These are phyloP conservation scores for Nymphaea thermarum DNA, from an alignment of 164 flowering plant species.

Conservation along the genomic window DNA sequence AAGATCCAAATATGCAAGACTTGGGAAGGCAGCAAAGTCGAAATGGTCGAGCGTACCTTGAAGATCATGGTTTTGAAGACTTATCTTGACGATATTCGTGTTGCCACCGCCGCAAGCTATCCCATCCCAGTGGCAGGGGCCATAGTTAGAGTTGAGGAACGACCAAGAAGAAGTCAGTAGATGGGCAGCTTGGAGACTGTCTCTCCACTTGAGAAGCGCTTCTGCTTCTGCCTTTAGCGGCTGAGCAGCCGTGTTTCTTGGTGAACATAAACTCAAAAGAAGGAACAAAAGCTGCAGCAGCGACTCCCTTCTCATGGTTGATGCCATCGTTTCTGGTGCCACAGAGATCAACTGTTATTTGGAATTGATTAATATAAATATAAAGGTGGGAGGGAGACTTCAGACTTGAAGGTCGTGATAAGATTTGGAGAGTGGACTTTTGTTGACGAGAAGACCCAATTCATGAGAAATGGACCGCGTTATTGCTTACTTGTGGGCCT, in stretches of 20 bases:
- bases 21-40: slow-evolving; percentile 8
- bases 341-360: no score
- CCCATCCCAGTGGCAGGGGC: slow-evolving; percentile 19
- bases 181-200: slow-evolving; percentile 13
- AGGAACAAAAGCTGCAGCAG: background rate
- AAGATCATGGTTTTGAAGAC: background rate
- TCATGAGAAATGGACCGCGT: no score
- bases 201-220: slow-evolving; percentile 17
- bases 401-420: no score
- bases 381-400: no score
- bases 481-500: no score
- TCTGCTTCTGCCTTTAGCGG: slow-evolving; percentile 7
- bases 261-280: background rate
- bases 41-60: slow-evolving; percentile 11
- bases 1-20: slow-evolving; percentile 11
- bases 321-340: background rate
- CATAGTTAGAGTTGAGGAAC: slow-evolving; percentile 6
- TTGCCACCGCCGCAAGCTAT: slow-evolving; percentile 5
- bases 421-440: no score
- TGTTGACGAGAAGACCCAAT: no score
- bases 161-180: slow-evolving; percentile 12
- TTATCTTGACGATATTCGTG: slow-evolving; percentile 3
- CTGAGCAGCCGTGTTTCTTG: background rate
- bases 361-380: no score
- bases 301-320: background rate